phyloP scores from a whole-genome alignment of 2,329 filamentous ascomycete genomes.

The Drechmeria coniospora region DNA sequence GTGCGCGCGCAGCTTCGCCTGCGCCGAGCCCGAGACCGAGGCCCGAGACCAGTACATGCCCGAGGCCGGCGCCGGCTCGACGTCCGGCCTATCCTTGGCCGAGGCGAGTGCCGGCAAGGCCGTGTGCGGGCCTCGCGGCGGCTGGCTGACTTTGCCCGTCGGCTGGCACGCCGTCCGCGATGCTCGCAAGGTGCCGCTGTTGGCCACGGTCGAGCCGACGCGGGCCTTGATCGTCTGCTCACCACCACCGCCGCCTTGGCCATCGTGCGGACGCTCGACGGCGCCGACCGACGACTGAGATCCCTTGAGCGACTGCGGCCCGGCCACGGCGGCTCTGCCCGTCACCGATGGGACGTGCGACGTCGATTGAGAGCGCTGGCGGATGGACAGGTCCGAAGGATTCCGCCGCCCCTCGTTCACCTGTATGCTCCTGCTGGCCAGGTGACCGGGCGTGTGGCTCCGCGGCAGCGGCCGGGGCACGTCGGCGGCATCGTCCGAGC shows the following conservation, averaged over 20 bases:
- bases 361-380: constrained; percentile 38
- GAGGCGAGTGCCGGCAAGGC: constrained; percentile 43
- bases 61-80: constrained; percentile 46
- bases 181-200: constrained; percentile 8
- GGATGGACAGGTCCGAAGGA: constrained; percentile 35
- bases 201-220: constrained; percentile 36
- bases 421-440: constrained; percentile 41
- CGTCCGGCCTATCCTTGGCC: constrained; percentile 39
- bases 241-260: constrained; percentile 10
- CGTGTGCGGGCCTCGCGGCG: constrained; percentile 25
- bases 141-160: constrained; percentile 8
- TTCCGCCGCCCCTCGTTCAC: constrained; percentile 32
- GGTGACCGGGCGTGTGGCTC: constrained; percentile 47
- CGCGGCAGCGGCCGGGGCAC: constrained; percentile 26
- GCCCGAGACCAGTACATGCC: constrained; percentile 61
- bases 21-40: constrained; percentile 44
- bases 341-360: constrained; percentile 17
- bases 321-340: constrained; percentile 11
- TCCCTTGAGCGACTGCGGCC: constrained; percentile 6
- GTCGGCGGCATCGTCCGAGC: constrained; percentile 17
- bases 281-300: constrained; percentile 10
- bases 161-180: constrained; percentile 6
- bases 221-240: constrained; percentile 30
- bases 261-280: constrained; percentile 11
- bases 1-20: constrained; percentile 48